phyloP scores from a whole-genome alignment of 768 basidiomycete genomes.

The Suillus ampliporus region DNA sequence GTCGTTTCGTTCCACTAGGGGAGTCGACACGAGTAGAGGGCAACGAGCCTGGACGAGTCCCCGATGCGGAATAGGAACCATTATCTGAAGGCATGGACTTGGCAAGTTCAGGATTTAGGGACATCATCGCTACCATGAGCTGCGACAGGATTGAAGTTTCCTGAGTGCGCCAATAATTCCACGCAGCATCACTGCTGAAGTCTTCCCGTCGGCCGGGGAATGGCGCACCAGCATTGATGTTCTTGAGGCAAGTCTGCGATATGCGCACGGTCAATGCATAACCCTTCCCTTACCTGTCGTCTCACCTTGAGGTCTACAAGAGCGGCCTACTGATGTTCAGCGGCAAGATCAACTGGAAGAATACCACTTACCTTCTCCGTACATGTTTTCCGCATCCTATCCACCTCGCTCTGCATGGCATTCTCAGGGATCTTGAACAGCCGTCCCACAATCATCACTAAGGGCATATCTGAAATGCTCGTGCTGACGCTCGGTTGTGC shows the following conservation, averaged over 20 bases:
- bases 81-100: conserved; percentile 71
- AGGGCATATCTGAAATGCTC: conserved; percentile 75
- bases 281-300: neutral
- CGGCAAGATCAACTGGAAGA: conserved; percentile 8
- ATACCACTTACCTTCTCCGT: conserved; percentile 71
- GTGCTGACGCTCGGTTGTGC: conserved; percentile 43
- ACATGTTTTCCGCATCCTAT: conserved; percentile 64
- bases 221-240: conserved; percentile 80
- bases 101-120: conserved; percentile 85
- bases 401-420: conserved; percentile 76
- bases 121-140: conserved; percentile 85
- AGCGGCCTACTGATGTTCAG: conserved; percentile 62
- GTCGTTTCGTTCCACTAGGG: conserved; percentile 46
- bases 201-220: conserved; percentile 90
- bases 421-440: conserved; percentile 78
- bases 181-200: conserved; percentile 83
- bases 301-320: conserved; percentile 84
- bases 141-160: conserved; percentile 89
- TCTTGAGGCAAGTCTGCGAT: conserved; percentile 83
- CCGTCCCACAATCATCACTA: conserved; percentile 70
- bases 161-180: conserved; percentile 79
- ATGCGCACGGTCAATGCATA: conserved; percentile 2
- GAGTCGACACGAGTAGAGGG: conserved; percentile 44
- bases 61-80: conserved; percentile 22
- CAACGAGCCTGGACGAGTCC: conserved; percentile 59